These are phyloP conservation scores for Lasiodiplodia sp. DNA, from an alignment of 2,329 filamentous ascomycete genomes.

Conservation along the genomic window DNA sequence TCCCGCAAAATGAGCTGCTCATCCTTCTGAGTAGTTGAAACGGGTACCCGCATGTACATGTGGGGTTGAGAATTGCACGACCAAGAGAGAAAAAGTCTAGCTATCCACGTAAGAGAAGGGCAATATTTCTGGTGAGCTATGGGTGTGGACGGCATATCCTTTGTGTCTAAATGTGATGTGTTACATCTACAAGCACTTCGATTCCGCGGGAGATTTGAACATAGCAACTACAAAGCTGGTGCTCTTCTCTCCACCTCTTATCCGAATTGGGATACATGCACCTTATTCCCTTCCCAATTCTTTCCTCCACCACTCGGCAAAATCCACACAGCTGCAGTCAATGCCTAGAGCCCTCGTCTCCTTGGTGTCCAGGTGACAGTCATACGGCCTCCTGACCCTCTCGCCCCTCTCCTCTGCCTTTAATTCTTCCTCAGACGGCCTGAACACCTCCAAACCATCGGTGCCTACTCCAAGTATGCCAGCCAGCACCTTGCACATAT, in stretches of 20 bases:
- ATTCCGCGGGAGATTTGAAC: too few species aligned
- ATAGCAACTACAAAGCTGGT: too few species aligned
- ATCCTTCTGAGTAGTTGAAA: too few species aligned
- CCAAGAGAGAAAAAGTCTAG: too few species aligned
- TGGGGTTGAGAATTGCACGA: too few species aligned
- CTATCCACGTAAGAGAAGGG: too few species aligned
- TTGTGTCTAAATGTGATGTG: too few species aligned
- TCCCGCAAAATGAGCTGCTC: too few species aligned
- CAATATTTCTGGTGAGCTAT: too few species aligned
- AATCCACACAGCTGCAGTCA: conserved; percentile 75
- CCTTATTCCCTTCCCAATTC: conserved; percentile 23
- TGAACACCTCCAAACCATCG: conserved; percentile 64
- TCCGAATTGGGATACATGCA: background rate
- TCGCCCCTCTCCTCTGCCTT: conserved; percentile 63
- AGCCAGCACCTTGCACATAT: conserved; percentile 80
- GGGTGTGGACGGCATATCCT: too few species aligned
- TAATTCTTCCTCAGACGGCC: conserved; percentile 72
- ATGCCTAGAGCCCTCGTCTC: conserved; percentile 76
- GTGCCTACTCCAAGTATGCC: conserved; percentile 77
- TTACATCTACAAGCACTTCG: too few species aligned
- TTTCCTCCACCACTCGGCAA: conserved; percentile 76
- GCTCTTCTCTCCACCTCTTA: background rate
- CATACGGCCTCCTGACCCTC: conserved; percentile 78
- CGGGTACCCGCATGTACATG: too few species aligned
- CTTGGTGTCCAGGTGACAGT: conserved; percentile 84